phyloP scores from a whole-genome alignment of 495 filamentous ascomycete genomes.

The Neurospora sp. region DNA sequence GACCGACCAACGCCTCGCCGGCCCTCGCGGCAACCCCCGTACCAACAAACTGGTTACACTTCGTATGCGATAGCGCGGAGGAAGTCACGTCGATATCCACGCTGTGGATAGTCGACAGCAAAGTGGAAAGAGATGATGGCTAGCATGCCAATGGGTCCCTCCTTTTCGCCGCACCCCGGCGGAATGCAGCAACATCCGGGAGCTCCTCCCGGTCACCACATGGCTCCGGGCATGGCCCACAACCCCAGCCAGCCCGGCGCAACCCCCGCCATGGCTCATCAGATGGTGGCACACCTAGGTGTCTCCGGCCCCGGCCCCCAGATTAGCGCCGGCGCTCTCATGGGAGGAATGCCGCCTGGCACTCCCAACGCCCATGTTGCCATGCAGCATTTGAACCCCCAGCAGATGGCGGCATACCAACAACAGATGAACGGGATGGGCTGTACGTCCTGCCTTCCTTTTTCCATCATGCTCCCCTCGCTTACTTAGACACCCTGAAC shows the following conservation, averaged over 20 bases:
- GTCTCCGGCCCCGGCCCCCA: slow-evolving; percentile 76
- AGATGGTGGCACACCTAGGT: slow-evolving; percentile 61
- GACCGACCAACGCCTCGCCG: slow-evolving; percentile 1
- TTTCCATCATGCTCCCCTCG: background rate
- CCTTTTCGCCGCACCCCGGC: slow-evolving; percentile 58
- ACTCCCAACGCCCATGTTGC: slow-evolving; percentile 63
- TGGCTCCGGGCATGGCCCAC: slow-evolving; percentile 42
- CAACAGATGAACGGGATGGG: slow-evolving; percentile 29
- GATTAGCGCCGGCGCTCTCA: slow-evolving; percentile 65
- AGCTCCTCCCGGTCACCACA: slow-evolving; percentile 64
- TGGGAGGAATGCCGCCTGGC: slow-evolving; percentile 74
- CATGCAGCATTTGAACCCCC: slow-evolving; percentile 66
- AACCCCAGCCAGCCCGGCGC: slow-evolving; percentile 61
- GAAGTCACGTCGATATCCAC: slow-evolving; percentile 37
- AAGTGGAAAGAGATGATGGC: slow-evolving; percentile 42
- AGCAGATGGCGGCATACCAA: slow-evolving; percentile 54
- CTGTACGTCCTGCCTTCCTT: slow-evolving; percentile 9
- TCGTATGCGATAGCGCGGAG: slow-evolving; percentile 37
- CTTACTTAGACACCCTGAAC: background rate
- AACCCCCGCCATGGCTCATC: slow-evolving; percentile 60
- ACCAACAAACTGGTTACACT: slow-evolving; percentile 5
- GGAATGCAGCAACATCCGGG: slow-evolving; percentile 65
- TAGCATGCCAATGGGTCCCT: slow-evolving; percentile 54
- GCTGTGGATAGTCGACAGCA: slow-evolving; percentile 38
- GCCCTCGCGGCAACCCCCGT: slow-evolving; percentile 2